Evolutionary conservation across 352 stramenopile genomes (phyloP).

Genomic region (Globisporangium heterothallicum): DNA sequence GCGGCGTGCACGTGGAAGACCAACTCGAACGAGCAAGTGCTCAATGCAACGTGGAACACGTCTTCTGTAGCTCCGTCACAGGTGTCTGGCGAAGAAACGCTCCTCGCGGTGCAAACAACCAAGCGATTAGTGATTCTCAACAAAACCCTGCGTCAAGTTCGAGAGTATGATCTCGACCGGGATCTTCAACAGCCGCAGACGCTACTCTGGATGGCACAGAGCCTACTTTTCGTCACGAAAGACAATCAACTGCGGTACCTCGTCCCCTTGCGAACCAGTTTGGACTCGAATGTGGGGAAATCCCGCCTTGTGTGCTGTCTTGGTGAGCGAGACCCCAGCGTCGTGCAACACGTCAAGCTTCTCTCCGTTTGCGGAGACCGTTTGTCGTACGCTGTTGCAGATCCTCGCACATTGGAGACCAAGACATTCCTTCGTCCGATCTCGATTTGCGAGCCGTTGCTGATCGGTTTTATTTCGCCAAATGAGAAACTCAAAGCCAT

Average conservation of each 20-base stretch:
- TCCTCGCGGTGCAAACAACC: slow-evolving; percentile 52
- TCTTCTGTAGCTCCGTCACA: not conserved
- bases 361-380: slow-evolving; percentile 47
- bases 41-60: slow-evolving; percentile 55
- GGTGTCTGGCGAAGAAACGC: slow-evolving; percentile 1
- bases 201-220: slow-evolving; percentile 65
- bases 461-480: slow-evolving; percentile 34
- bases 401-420: slow-evolving; percentile 32
- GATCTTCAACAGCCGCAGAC: slow-evolving; percentile 42
- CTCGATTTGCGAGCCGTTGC: slow-evolving; percentile 43
- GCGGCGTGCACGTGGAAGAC: slow-evolving; percentile 22
- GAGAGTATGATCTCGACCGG: slow-evolving; percentile 24
- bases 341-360: slow-evolving; percentile 21
- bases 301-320: slow-evolving; percentile 32
- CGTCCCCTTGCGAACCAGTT: slow-evolving; percentile 23
- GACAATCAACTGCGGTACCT: slow-evolving; percentile 47
- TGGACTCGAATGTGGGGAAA: slow-evolving; percentile 4
- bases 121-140: slow-evolving; percentile 55
- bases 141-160: slow-evolving; percentile 25
- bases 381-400: slow-evolving; percentile 39
- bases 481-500: slow-evolving; percentile 40
- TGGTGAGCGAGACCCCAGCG: not conserved
- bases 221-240: slow-evolving; percentile 51
- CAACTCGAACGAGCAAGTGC: slow-evolving; percentile 31
- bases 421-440: slow-evolving; percentile 37